Conservation (phyloP, 164 flowering plant species). For the Protea cynaroides region DNA sequence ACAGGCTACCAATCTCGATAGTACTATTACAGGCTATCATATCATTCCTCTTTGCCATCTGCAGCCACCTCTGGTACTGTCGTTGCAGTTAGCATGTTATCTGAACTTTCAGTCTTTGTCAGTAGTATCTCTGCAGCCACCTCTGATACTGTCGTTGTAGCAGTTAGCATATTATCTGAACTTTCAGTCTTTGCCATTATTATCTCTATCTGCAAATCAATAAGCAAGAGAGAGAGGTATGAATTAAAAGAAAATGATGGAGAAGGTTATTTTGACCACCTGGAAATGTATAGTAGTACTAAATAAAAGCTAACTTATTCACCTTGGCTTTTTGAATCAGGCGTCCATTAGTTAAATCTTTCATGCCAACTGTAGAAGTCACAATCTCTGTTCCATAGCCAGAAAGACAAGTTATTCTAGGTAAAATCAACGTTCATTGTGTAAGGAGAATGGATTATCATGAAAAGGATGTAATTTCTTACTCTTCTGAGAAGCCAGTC, state of each 20-base stretch:
- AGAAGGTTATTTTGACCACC: background rate
- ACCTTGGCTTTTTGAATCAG: slow-evolving; percentile 77
- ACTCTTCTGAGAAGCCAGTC: slow-evolving; percentile 77
- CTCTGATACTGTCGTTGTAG: background rate
- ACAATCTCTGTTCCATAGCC: slow-evolving; percentile 41
- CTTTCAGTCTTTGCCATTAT: background rate
- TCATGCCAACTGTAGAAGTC: slow-evolving; percentile 75
- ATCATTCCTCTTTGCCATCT: slow-evolving; percentile 6
- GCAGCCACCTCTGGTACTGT: background rate
- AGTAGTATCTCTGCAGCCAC: background rate
- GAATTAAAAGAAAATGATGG: background rate
- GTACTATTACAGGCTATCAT: too few relatives aligned
- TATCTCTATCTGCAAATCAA: slow-evolving; percentile 1
- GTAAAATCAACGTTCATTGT: background rate
- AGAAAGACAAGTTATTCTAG: background rate
- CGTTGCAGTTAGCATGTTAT: background rate
- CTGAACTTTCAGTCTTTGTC: background rate
- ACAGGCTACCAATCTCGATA: too few relatives aligned
- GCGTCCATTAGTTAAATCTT: slow-evolving; percentile 67
- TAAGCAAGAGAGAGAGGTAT: background rate
- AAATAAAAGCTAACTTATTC: background rate
- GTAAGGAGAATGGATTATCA: background rate
- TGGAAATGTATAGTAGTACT: background rate
- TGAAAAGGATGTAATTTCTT: slow-evolving; percentile 14
- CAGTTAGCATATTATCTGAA: background rate